Percentiles rank a stretch among this genome's conserved stretches.
Evolutionary conservation across 2,329 filamentous ascomycete species (phyloP).

Genomic region (Talaromyces marneffei): DNA sequence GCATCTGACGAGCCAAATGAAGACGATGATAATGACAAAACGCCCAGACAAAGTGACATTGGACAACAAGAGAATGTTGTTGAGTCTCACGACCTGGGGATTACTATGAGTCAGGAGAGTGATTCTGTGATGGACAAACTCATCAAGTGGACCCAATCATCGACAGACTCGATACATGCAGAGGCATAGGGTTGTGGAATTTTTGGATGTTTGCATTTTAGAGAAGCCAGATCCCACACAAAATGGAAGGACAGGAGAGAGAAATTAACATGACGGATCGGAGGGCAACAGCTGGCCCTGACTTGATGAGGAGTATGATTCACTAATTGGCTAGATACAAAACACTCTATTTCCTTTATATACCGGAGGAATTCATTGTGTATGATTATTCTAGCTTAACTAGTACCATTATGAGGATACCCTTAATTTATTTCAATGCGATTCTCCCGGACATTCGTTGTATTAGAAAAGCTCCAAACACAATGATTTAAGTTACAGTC

Average conservation of each 20-base stretch:
- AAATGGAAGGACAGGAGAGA: background rate
- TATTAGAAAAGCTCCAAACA: background rate
- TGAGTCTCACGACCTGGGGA: background rate
- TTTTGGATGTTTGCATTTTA: background rate
- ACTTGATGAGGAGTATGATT: background rate
- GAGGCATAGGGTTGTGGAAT: background rate
- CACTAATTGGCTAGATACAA: background rate
- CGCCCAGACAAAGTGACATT: constrained; percentile 3
- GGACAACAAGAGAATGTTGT: background rate
- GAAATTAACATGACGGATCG: background rate
- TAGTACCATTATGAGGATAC: constrained; percentile 12
- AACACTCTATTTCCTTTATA: background rate
- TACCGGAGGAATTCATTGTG: background rate
- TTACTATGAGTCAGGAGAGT: constrained; percentile 5
- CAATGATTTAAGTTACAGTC: background rate
- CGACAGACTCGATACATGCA: constrained; percentile 5
- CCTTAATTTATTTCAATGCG: background rate
- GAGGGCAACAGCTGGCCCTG: background rate
- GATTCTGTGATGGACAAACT: constrained; percentile 10
- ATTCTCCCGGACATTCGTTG: background rate
- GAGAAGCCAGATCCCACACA: background rate
- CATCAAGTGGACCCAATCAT: constrained; percentile 11
- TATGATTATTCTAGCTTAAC: background rate
- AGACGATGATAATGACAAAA: background rate
- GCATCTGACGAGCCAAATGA: background rate